phyloP scores from a whole-genome alignment of 2,329 filamentous ascomycete genomes.

The Emergomyces orientalis region DNA sequence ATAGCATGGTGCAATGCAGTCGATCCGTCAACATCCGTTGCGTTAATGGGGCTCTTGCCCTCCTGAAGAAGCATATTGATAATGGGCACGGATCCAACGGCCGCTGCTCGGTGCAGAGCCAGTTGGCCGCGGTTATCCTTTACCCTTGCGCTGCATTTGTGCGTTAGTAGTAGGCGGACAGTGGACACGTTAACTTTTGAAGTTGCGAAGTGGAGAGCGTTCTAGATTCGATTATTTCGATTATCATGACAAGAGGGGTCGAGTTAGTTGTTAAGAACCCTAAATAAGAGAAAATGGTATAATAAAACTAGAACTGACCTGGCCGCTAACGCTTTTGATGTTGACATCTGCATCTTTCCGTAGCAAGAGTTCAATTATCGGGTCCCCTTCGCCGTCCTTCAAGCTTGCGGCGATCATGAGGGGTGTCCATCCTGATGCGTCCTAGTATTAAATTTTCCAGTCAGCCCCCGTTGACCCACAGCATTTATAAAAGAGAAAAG shows the following conservation, averaged over 20 bases:
- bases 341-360: constrained; percentile 41
- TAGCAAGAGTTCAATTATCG: constrained; percentile 37
- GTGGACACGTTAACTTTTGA: constrained; percentile 83
- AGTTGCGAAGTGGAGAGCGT: constrained; percentile 80
- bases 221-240: constrained; percentile 40
- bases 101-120: constrained; percentile 82
- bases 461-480: not conserved
- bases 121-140: constrained; percentile 85
- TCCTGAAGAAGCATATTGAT: constrained; percentile 68
- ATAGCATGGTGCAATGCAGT: constrained; percentile 77
- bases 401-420: constrained; percentile 43
- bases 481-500: not conserved
- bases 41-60: constrained; percentile 67
- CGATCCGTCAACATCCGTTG: constrained; percentile 70
- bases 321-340: constrained; percentile 35
- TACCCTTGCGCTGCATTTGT: constrained; percentile 67
- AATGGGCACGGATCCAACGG: constrained; percentile 81
- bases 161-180: constrained; percentile 64
- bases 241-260: no score
- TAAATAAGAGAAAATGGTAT: not conserved
- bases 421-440: constrained; percentile 42
- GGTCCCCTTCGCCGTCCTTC: constrained; percentile 37
- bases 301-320: constrained; percentile 23
- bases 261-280: not conserved
- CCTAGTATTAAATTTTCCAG: constrained; percentile 22